phyloP scores from a whole-genome alignment of 345 rosid species.

The Ceriops zippeliana region DNA sequence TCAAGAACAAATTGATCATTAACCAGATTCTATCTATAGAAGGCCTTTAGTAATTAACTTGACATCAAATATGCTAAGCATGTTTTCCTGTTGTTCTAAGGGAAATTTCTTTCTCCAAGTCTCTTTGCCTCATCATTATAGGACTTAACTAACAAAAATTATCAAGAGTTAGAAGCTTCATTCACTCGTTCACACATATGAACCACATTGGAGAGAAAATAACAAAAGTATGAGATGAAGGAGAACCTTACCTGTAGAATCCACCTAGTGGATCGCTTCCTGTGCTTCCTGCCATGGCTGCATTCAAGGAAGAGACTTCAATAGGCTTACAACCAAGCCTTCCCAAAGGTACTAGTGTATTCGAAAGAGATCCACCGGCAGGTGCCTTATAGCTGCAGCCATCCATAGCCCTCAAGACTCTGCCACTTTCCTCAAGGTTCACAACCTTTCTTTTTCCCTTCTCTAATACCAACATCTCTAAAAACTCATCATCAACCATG shows the following conservation, averaged over 20 bases:
- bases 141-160: neutral
- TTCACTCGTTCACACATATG: neutral
- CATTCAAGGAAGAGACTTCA: conserved; percentile 56
- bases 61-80: neutral
- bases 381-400: conserved; percentile 99
- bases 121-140: neutral
- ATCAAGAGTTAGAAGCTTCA: neutral
- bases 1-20: neutral
- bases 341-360: conserved; percentile 79
- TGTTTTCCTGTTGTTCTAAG: neutral
- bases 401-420: conserved; percentile 88
- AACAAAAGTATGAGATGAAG: conserved; percentile 6
- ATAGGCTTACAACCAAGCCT: conserved; percentile 65
- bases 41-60: neutral
- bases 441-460: conserved; percentile 85
- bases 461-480: conserved; percentile 62
- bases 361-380: conserved; percentile 95
- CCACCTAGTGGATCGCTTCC: conserved; percentile 89
- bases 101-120: neutral
- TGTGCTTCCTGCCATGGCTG: conserved; percentile 88
- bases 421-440: conserved; percentile 93
- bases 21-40: neutral
- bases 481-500: conserved; percentile 70
- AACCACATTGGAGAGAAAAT: conserved; percentile 9
- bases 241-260: conserved; percentile 66